Evolutionary conservation across 768 basidiomycete genomes (phyloP).

Genomic region (Psilocybe cubensis): DNA sequence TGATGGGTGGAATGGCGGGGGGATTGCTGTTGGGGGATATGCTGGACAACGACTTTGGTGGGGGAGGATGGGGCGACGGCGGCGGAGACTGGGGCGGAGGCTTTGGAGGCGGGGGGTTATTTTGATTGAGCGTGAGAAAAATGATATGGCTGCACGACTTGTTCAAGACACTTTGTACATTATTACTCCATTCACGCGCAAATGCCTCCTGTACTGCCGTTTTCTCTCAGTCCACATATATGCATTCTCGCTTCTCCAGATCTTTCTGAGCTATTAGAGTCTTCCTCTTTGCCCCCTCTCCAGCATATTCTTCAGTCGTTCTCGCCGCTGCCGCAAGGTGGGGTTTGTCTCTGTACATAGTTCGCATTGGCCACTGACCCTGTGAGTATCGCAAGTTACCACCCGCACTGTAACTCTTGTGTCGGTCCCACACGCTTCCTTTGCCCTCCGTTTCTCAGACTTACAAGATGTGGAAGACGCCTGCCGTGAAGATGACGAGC

Average conservation of each 20-base stretch:
- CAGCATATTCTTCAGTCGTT: slow-evolving; percentile 82
- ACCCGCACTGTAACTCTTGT: slow-evolving; percentile 76
- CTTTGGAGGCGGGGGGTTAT: slow-evolving; percentile 18
- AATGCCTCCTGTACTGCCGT: slow-evolving; percentile 62
- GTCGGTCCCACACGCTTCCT: slow-evolving; percentile 72
- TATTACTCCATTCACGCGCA: slow-evolving; percentile 2
- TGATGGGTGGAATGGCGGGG: slow-evolving; percentile 51
- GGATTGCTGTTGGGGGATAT: slow-evolving; percentile 53
- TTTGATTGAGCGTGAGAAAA: slow-evolving; percentile 19
- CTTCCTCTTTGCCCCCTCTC: slow-evolving; percentile 67
- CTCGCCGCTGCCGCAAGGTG: slow-evolving; percentile 82
- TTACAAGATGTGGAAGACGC: slow-evolving; percentile 71
- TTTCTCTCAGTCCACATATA: slow-evolving; percentile 82
- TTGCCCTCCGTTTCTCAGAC: slow-evolving; percentile 80
- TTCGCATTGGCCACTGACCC: background rate
- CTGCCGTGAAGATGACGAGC: slow-evolving; percentile 78
- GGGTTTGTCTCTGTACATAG: slow-evolving; percentile 11
- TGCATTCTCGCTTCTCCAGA: slow-evolving; percentile 76
- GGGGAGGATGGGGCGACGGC: slow-evolving; percentile 33
- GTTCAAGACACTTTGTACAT: background rate
- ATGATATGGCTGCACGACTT: background rate
- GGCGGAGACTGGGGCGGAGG: slow-evolving; percentile 27
- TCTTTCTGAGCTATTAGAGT: slow-evolving; percentile 59
- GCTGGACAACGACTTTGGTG: slow-evolving; percentile 29
- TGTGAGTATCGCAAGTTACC: slow-evolving; percentile 57